Evolutionary conservation across 768 basidiomycete genomes (phyloP).

Genomic region (Leccinum arenicola): DNA sequence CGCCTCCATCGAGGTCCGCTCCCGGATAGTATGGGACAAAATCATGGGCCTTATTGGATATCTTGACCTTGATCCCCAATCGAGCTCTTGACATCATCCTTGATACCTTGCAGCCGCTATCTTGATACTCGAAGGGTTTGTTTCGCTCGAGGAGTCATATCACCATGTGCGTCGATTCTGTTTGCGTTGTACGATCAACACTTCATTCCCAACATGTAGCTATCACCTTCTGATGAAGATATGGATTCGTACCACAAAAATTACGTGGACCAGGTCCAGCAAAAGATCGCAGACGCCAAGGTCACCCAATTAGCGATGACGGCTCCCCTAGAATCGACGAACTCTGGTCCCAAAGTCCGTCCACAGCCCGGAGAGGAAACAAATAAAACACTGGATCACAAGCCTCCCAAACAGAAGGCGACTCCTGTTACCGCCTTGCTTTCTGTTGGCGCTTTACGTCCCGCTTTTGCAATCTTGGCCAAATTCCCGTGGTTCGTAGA

Average conservation of each 20-base stretch:
- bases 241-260: constrained; percentile 68
- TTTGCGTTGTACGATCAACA: background rate
- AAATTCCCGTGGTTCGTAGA: constrained; percentile 85
- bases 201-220: constrained; percentile 38
- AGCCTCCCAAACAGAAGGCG: constrained; percentile 72
- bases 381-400: constrained; percentile 36
- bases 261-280: constrained; percentile 60
- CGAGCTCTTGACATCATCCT: constrained; percentile 90
- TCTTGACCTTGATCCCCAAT: constrained; percentile 93
- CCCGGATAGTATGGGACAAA: constrained; percentile 76
- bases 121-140: constrained; percentile 82
- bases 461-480: constrained; percentile 74
- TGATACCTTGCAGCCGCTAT: constrained; percentile 87
- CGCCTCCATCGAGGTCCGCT: constrained; percentile 58
- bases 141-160: constrained; percentile 44
- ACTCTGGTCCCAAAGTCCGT: constrained; percentile 40
- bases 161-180: constrained; percentile 65
- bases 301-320: constrained; percentile 81
- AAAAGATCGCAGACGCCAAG: constrained; percentile 67
- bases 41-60: constrained; percentile 89
- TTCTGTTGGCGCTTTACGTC: constrained; percentile 77
- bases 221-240: constrained; percentile 71
- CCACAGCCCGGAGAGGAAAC: constrained; percentile 37
- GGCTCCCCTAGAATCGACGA: constrained; percentile 65
- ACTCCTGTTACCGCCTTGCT: constrained; percentile 78